Percentiles rank a stretch among this genome's conserved stretches.
Evolutionary conservation across 371 early-diverging fungal species (phyloP).

Genomic region (Rhizopus arrhizus): DNA sequence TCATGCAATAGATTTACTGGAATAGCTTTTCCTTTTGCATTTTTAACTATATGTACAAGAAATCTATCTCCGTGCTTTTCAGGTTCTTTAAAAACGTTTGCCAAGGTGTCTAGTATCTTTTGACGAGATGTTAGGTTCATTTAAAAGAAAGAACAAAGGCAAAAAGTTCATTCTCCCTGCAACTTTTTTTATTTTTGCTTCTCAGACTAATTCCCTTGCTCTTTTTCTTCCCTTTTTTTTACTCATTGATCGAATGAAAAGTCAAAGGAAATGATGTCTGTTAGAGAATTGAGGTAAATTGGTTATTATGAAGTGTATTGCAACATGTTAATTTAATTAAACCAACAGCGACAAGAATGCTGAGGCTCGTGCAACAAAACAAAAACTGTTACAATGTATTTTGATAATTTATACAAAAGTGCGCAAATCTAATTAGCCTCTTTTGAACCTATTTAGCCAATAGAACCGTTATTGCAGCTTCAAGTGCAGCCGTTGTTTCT

Average conservation of each 20-base stretch:
- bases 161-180: not conserved
- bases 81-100: constrained; percentile 17
- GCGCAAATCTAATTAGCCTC: not conserved
- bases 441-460: constrained; percentile 37
- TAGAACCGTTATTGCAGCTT: constrained; percentile 65
- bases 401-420: not conserved
- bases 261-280: constrained; percentile 11
- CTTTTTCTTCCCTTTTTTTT: constrained; percentile 5
- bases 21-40: constrained; percentile 18
- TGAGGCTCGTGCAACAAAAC: constrained; percentile 9
- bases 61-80: constrained; percentile 15
- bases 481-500: constrained; percentile 61
- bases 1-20: constrained; percentile 16
- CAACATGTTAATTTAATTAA: not conserved
- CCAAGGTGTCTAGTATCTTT: constrained; percentile 3
- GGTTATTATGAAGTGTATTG: not conserved
- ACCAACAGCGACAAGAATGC: constrained; percentile 12
- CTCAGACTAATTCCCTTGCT: not conserved
- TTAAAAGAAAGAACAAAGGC: constrained; percentile 1
- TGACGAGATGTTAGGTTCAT: constrained; percentile 1
- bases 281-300: constrained; percentile 17
- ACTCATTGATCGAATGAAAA: constrained; percentile 1
- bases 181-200: constrained; percentile 5
- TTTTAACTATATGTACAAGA: constrained; percentile 14
- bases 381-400: constrained; percentile 22